Conservation (phyloP, 1,284 basidiomycete genomes). For the Leccinum solheimii region DNA sequence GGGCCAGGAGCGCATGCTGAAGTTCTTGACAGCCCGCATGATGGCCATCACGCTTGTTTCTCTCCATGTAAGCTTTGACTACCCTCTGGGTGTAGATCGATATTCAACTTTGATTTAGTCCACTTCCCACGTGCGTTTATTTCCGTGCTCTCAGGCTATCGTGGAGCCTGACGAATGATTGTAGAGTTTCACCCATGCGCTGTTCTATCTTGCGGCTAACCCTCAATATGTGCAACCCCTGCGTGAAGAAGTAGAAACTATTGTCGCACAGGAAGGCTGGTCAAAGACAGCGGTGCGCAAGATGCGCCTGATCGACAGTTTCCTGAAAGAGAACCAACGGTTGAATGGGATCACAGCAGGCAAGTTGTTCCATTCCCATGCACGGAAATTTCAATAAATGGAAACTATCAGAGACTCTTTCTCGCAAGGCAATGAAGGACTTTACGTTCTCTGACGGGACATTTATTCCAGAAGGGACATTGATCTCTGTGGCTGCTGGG, state of each 20-base stretch:
- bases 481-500: constrained; percentile 27
- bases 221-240: neutral
- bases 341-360: neutral
- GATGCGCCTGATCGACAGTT: neutral
- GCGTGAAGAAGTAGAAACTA: neutral
- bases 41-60: neutral
- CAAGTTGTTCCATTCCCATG: neutral
- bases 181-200: neutral
- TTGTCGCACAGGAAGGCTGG: neutral
- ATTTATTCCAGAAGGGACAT: constrained; percentile 39
- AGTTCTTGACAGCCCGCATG: too few species aligned
- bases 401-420: neutral
- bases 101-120: neutral
- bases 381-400: neutral
- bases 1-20: neutral
- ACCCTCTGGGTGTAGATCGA: neutral
- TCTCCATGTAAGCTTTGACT: neutral
- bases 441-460: constrained; percentile 45
- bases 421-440: constrained; percentile 37
- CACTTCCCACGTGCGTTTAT: neutral
- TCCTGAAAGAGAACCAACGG: neutral
- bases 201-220: neutral
- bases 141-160: neutral
- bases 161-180: neutral
- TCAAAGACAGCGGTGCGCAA: neutral